Conservation (phyloP, 768 basidiomycete species). For the Serendipita sp. region DNA sequence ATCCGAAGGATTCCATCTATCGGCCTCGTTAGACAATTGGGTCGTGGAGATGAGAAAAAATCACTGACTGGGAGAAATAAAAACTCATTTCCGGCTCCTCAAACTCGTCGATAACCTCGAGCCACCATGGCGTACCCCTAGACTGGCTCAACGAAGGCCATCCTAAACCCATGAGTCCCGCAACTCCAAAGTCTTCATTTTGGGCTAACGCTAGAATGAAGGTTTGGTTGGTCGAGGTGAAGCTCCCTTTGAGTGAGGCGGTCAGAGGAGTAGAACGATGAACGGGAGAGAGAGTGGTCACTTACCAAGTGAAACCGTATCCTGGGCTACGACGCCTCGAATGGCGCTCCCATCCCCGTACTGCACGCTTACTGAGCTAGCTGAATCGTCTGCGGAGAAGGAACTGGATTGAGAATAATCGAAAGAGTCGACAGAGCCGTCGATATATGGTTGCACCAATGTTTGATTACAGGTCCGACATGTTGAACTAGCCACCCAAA, state of each 20-base stretch:
- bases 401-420: neutral
- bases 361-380: neutral
- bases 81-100: slow-evolving; percentile 5
- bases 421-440: neutral
- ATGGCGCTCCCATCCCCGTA: neutral
- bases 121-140: slow-evolving; percentile 2
- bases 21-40: no score
- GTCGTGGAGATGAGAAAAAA: neutral
- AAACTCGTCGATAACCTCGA: neutral
- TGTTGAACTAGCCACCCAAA: neutral
- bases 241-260: neutral
- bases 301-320: neutral
- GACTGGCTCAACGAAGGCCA: neutral
- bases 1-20: neutral
- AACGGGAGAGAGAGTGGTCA: no score
- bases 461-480: neutral
- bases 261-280: no score
- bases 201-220: neutral
- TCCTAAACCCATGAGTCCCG: neutral
- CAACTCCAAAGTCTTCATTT: neutral
- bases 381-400: neutral
- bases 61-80: neutral
- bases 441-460: neutral
- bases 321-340: neutral
- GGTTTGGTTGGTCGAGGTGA: neutral